A percentile compares a stretch with the other conserved stretches of the same genome.
Evolutionary conservation across 805 yeast species (phyloP).

Genomic region (Lachancea quebecensis): DNA sequence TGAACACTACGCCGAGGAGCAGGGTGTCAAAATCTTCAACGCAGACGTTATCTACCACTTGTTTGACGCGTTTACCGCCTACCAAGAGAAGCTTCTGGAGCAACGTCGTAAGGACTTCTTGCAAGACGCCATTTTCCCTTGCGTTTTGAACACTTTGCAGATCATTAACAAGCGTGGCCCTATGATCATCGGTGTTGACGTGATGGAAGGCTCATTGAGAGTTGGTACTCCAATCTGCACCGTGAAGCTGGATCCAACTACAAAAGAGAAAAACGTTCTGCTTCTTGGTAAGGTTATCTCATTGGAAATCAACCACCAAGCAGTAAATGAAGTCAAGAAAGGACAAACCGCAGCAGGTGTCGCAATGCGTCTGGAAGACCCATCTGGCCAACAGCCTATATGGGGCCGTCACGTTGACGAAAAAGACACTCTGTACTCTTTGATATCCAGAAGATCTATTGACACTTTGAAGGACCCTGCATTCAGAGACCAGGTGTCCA

Average conservation of each 20-base stretch:
- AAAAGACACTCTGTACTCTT: conserved; percentile 81
- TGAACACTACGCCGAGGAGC: conserved; percentile 93
- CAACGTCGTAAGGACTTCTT: conserved; percentile 82
- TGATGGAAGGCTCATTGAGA: conserved; percentile 80
- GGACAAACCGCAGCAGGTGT: conserved; percentile 98
- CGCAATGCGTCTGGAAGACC: conserved; percentile 93
- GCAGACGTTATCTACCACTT: conserved; percentile 96
- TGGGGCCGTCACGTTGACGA: conserved; percentile 99
- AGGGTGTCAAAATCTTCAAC: conserved; percentile 83
- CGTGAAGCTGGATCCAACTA: conserved; percentile 80
- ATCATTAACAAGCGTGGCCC: conserved; percentile 98
- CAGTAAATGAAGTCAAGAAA: conserved; percentile 73
- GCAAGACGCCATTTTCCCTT: conserved; percentile 89
- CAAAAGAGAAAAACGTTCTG: conserved; percentile 64
- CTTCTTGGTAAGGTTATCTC: conserved; percentile 81
- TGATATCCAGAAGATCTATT: conserved; percentile 80
- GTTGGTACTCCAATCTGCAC: conserved; percentile 95
- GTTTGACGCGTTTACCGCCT: conserved; percentile 89
- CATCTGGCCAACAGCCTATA: conserved; percentile 86
- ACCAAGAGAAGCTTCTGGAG: conserved; percentile 83
- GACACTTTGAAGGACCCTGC: conserved; percentile 98
- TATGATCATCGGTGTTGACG: conserved; percentile 98
- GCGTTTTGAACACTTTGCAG: conserved; percentile 89
- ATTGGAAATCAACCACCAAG: conserved; percentile 92
- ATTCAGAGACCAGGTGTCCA: conserved; percentile 86